Evolutionary conservation across 768 basidiomycete genomes (phyloP).

Genomic region (Suillus spraguei): DNA sequence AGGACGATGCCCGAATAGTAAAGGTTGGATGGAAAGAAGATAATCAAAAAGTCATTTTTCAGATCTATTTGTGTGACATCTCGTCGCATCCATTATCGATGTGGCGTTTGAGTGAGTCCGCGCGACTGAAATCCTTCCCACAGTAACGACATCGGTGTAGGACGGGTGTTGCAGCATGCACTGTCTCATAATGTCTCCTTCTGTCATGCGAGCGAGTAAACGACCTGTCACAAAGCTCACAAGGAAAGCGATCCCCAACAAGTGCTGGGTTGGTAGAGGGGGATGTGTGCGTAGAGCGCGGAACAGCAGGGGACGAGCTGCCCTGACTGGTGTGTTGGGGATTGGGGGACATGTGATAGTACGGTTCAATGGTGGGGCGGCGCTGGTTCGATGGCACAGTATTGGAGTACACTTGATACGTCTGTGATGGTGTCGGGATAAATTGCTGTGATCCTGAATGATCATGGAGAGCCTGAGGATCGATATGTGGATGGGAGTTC

Average conservation of each 20-base stretch:
- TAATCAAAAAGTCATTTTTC: conserved; percentile 9
- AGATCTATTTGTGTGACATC: conserved; percentile 38
- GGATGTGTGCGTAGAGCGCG: conserved; percentile 22
- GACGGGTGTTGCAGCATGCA: conserved; percentile 65
- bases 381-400: conserved; percentile 29
- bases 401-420: conserved; percentile 37
- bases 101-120: conserved; percentile 81
- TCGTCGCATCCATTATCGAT: conserved; percentile 81
- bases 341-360: conserved; percentile 43
- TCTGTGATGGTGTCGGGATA: conserved; percentile 52
- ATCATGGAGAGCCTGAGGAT: conserved; percentile 18
- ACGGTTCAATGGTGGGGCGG: conserved; percentile 37
- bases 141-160: conserved; percentile 74
- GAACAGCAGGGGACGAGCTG: conserved; percentile 5
- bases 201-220: conserved; percentile 83
- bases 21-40: conserved; percentile 5
- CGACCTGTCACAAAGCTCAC: conserved; percentile 75
- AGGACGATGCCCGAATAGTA: conserved; percentile 3
- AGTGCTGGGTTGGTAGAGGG: conserved; percentile 27
- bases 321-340: conserved; percentile 33
- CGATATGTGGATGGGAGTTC: conserved; percentile 18
- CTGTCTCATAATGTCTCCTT: conserved; percentile 80
- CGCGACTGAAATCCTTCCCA: conserved; percentile 78
- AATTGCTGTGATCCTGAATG: conserved; percentile 35
- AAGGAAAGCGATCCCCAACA: conserved; percentile 65